Conservation (phyloP, 768 basidiomycete species). For the Auricularia sp. region DNA sequence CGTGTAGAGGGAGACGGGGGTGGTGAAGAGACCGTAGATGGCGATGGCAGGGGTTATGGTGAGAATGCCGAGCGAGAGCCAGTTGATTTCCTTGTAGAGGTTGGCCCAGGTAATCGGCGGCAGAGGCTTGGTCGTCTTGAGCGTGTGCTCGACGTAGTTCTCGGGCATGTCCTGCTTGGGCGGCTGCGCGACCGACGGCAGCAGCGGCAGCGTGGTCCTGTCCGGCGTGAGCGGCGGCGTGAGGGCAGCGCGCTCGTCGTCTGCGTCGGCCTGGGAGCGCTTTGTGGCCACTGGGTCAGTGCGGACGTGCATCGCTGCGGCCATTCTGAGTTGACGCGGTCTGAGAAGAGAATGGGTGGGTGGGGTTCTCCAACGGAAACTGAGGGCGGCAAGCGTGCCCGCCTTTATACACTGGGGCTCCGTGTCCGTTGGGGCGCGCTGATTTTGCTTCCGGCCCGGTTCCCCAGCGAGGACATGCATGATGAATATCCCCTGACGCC, state of each 20-base stretch:
- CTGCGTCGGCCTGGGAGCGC: not conserved
- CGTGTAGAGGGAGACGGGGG: conserved; percentile 41
- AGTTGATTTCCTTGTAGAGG: conserved; percentile 33
- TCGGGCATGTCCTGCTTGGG: not conserved
- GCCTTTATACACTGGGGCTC: too few relatives aligned
- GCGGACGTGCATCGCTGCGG: not conserved
- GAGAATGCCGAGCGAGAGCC: conserved; percentile 69
- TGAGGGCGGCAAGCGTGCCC: too few relatives aligned
- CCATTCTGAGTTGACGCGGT: too few relatives aligned
- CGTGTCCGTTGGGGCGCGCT: too few relatives aligned
- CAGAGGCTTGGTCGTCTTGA: conserved; percentile 25
- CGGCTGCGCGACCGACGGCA: not conserved
- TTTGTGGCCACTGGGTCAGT: not conserved
- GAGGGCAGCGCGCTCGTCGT: not conserved
- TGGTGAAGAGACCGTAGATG: conserved; percentile 52
- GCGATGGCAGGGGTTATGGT: conserved; percentile 61
- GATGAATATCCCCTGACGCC: too few relatives aligned
- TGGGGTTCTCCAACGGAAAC: too few relatives aligned
- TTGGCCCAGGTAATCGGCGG: conserved; percentile 26
- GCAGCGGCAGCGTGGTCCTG: not conserved
- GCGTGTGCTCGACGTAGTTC: conserved; percentile 31
- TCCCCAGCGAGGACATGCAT: too few relatives aligned
- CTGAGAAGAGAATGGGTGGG: too few relatives aligned
- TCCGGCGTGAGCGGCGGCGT: not conserved
- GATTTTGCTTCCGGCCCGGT: too few relatives aligned